These are phyloP conservation scores for Marasmius oreades DNA, from an alignment of 1,284 basidiomycete species.

Conservation along the genomic window DNA sequence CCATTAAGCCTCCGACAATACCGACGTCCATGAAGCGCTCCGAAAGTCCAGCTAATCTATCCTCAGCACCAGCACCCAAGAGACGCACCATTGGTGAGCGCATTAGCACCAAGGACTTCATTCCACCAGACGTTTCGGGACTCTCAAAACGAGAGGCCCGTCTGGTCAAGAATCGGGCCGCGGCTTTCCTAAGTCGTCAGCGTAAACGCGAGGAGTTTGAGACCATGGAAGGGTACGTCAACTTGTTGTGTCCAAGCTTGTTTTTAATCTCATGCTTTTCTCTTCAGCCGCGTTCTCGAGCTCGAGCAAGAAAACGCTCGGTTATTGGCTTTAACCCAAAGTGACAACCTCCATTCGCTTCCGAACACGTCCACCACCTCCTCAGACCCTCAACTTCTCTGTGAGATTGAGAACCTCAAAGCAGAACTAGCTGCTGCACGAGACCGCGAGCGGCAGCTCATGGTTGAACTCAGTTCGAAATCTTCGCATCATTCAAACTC, in stretches of 20 bases:
- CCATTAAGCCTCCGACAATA: conserved; percentile 17
- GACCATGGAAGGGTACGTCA: conserved; percentile 76
- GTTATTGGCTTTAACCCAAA: conserved; percentile 52
- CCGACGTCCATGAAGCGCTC: conserved; percentile 12
- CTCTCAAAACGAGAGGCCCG: conserved; percentile 87
- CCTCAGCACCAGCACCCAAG: conserved; percentile 41
- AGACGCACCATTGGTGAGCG: conserved; percentile 62
- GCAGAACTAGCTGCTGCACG: conserved; percentile 60
- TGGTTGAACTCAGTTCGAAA: conserved; percentile 49
- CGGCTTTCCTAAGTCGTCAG: conserved; percentile 86
- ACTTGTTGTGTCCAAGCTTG: conserved; percentile 18
- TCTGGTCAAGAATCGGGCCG: conserved; percentile 88
- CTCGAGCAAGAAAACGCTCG: conserved; percentile 77
- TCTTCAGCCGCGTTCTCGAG: conserved; percentile 61
- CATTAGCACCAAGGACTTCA: conserved; percentile 76
- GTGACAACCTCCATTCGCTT: conserved; percentile 24
- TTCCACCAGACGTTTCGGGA: conserved; percentile 85
- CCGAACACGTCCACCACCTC: conserved; percentile 19
- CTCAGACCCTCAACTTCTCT: conserved; percentile 38
- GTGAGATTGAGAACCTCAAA: conserved; percentile 64
- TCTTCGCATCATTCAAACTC: conserved; percentile 24
- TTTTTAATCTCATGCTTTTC: conserved; percentile 16
- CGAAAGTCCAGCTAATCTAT: conserved; percentile 19
- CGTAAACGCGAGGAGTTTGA: conserved; percentile 92
- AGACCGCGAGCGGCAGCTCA: conserved; percentile 64